These are phyloP conservation scores for Cryptococcus floricola DNA, from an alignment of 1,284 basidiomycete species.

Conservation along the genomic window DNA sequence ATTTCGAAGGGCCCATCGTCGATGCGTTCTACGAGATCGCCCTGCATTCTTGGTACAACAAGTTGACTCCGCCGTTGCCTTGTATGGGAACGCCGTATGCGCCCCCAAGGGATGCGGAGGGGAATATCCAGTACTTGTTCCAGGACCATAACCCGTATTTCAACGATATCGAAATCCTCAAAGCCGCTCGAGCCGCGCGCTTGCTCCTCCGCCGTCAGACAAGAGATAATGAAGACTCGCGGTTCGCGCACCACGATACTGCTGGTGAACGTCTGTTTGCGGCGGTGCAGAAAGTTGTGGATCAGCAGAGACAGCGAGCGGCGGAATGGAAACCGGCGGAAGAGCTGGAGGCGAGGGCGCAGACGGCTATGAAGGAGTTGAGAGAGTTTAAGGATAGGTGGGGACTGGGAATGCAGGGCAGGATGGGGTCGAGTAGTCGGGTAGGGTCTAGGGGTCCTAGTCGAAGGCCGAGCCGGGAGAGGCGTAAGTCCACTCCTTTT, in stretches of 20 bases:
- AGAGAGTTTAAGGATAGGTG: slow-evolving; percentile 37
- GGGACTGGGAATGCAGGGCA: slow-evolving; percentile 14
- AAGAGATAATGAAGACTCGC: slow-evolving; percentile 34
- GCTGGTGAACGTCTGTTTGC: slow-evolving; percentile 30
- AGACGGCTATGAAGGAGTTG: slow-evolving; percentile 40
- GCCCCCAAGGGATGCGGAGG: slow-evolving; percentile 37
- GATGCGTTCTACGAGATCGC: slow-evolving; percentile 70
- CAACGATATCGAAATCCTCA: slow-evolving; percentile 51
- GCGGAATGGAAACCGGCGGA: slow-evolving; percentile 40
- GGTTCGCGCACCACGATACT: slow-evolving; percentile 16
- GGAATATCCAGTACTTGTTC: slow-evolving; percentile 52
- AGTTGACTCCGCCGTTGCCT: slow-evolving; percentile 60
- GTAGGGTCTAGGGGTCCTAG: slow-evolving; percentile 14
- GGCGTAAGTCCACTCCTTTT: neutral
- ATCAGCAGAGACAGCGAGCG: slow-evolving; percentile 31
- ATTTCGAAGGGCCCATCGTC: slow-evolving; percentile 66
- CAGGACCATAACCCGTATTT: slow-evolving; percentile 55
- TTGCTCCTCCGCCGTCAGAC: slow-evolving; percentile 47
- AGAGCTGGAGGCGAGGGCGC: slow-evolving; percentile 35
- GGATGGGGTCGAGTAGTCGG: slow-evolving; percentile 12
- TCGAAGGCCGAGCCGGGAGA: slow-evolving; percentile 9
- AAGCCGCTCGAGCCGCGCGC: slow-evolving; percentile 52
- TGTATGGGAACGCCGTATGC: slow-evolving; percentile 50
- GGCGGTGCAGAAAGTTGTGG: slow-evolving; percentile 41
- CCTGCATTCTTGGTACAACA: slow-evolving; percentile 62